Base-by-base conservation (phyloP, 495 filamentous ascomycete genomes). In the Podospora appendiculata region DNA sequence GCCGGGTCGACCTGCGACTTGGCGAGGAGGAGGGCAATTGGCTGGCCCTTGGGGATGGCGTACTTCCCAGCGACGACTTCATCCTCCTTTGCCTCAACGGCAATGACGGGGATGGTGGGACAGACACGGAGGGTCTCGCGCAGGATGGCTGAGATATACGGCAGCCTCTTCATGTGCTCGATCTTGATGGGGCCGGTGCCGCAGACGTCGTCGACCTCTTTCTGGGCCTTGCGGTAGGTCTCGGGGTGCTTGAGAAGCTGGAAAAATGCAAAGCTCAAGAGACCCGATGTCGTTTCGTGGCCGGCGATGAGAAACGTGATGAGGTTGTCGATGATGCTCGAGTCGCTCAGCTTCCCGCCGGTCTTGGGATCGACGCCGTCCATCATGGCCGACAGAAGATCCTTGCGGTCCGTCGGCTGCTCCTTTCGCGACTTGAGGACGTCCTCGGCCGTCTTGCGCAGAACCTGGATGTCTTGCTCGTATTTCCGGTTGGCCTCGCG, bases 231-330 rank as follows among this genome's bases (percentile, higher is more conserved):
- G 5, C 56, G 58, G 45, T 83, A 68, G 5, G 61, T 63, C 4
- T 66, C 53, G 0, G 80, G 81, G 58, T 81, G 71, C 40, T 70
- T 74, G 45, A 84, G 58, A 0, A 88, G 72, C 36, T 75, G 69
- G 64, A 78, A 85, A 59, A 87, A 77, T 17, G 72, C 57, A 41
- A 81, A 82, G n/a, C 73, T 76, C 6, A 82, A 53, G 1, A 76
- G 45, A 1, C 76, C 78, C 12, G 80, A 82, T 0, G 86, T 90
- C 0, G 86, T 90, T 65, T 90, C 86, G 56, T 90, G 85, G 1
- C 86, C 85, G 19, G 82, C 84, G 61, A 86, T 81, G 56, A 89
- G 62, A 57, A 89, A 88, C 0, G 85, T 89, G 45, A 86, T 81
- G 69, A 90, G 80, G 60, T 89, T 87, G 61, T 88, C 72, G 18